Base-by-base conservation (phyloP, 73 alveolate genomes). In the Tetrahymena elliotti region DNA sequence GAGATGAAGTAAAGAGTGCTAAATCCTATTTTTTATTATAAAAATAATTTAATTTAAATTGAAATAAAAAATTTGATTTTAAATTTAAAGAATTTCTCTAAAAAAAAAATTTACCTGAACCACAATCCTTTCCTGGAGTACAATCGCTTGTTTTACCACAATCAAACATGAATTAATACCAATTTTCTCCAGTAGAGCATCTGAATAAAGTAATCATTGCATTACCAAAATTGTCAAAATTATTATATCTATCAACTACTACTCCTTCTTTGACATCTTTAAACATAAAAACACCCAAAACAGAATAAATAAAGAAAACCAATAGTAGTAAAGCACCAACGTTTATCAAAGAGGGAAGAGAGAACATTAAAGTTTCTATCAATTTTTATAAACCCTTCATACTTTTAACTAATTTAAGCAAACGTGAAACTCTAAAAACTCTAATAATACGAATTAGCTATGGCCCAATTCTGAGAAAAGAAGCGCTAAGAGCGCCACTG, bases 381-480 rank as follows among this genome's bases (percentile, higher is more conserved):
- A 98, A 94, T 53, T 96, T 97, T 94, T 96, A 97, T 38, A 98
- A 94, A 15, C 99, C 98, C 93, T 98, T 98, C 88, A 97, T 96
- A 27, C 96, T 97, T 93, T 98, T 98, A 31, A 98, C 98, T 84
- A 98, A 94, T 52, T 99, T 95, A 53, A 98, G 96, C 34, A 98
- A 95, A 93, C 99, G 96, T 8, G 99, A 95, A 9, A 97, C 98
- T 93, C 99, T 98, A 31, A 98, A 95, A 27, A 98, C 99, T 97
- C 99, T 97, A 53, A 99, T 94, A 12, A 98, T 98, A 93, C 99
- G 96, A 93, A 97, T 98, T 12, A 99, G 94, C 96, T 99, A 98
- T 10, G 99, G 99, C 15, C 99, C 99, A 6, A 95, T 97, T 53
- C 97, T 53, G 11, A 97, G 38, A 83, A 98, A 93, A 82, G 97